A percentile compares a stretch with the other conserved stretches of the same genome.
Conservation (phyloP, 331 rosid genomes). For the Rosa hybrid region DNA sequence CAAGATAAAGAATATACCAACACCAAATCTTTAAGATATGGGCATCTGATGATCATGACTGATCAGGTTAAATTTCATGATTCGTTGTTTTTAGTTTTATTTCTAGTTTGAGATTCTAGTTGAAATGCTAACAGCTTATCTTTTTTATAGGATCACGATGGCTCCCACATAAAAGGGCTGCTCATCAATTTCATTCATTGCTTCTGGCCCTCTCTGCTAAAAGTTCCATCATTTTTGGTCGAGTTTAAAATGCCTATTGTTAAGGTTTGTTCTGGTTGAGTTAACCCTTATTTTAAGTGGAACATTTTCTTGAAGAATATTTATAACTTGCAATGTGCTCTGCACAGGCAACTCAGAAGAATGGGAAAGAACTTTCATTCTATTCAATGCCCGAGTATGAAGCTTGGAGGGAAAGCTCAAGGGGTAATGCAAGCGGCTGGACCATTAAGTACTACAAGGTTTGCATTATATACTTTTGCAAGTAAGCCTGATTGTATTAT, state of each 20-base stretch:
- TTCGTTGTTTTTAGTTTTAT: not conserved
- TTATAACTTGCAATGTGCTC: not conserved
- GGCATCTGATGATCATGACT: slow-evolving; percentile 97
- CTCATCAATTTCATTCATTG: slow-evolving; percentile 89
- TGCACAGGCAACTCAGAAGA: slow-evolving; percentile 69
- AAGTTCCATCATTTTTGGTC: slow-evolving; percentile 78
- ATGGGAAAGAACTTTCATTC: slow-evolving; percentile 65
- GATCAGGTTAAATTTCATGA: slow-evolving; percentile 69
- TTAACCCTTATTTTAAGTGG: not conserved
- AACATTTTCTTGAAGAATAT: not conserved
- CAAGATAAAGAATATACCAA: slow-evolving; percentile 76
- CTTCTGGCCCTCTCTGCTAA: slow-evolving; percentile 90
- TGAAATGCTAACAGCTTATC: not conserved
- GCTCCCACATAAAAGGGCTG: slow-evolving; percentile 97
- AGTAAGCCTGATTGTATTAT: not conserved
- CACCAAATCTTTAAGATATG: slow-evolving; percentile 82
- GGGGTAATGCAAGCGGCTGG: slow-evolving; percentile 77
- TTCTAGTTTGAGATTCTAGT: not conserved
- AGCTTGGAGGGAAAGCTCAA: slow-evolving; percentile 72
- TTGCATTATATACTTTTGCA: slow-evolving; percentile 25
- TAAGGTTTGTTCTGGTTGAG: slow-evolving; percentile 55
- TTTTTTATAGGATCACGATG: slow-evolving; percentile 79
- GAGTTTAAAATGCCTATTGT: slow-evolving; percentile 94
- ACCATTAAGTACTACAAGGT: slow-evolving; percentile 94
- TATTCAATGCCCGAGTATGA: slow-evolving; percentile 86